Percentiles rank a stretch among this genome's conserved stretches.
phyloP scores from a whole-genome alignment of 164 flowering plant genomes.

The Hamamelis virginiana region DNA sequence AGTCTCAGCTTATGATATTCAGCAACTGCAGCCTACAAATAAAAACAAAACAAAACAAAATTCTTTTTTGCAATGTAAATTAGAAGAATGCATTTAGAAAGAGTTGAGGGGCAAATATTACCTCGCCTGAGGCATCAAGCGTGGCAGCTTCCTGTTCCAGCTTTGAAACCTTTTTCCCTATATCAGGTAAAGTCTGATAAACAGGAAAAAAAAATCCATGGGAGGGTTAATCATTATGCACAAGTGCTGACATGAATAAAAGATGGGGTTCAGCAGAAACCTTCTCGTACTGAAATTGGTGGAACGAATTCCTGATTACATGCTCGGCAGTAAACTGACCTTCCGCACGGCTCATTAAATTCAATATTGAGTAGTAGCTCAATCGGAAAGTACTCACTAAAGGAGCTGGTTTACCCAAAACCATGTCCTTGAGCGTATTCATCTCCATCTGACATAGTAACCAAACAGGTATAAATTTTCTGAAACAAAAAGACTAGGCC shows the following conservation, averaged over 20 bases:
- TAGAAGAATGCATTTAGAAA: background rate
- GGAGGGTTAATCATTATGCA: background rate
- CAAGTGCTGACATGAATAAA: background rate
- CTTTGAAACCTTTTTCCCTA: slow-evolving; percentile 68
- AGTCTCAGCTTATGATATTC: slow-evolving; percentile 84
- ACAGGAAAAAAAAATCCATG: background rate
- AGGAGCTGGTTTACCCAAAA: slow-evolving; percentile 97
- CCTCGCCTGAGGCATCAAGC: slow-evolving; percentile 96
- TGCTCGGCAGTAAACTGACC: slow-evolving; percentile 99
- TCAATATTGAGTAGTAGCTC: slow-evolving; percentile 92
- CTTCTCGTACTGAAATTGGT: slow-evolving; percentile 99
- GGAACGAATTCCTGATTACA: slow-evolving; percentile 92
- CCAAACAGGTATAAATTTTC: no score
- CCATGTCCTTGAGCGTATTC: slow-evolving; percentile 87
- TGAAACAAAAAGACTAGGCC: no score
- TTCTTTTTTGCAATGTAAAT: background rate
- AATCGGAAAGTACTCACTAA: slow-evolving; percentile 93
- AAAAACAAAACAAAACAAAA: slow-evolving; percentile 16
- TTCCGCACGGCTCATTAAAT: slow-evolving; percentile 96
- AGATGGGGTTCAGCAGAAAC: slow-evolving; percentile 29
- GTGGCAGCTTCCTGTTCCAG: slow-evolving; percentile 85
- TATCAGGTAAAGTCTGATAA: slow-evolving; percentile 82
- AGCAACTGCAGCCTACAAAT: slow-evolving; percentile 73
- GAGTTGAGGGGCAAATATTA: slow-evolving; percentile 16
- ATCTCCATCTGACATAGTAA: slow-evolving; percentile 84